phyloP scores from a whole-genome alignment of 495 filamentous ascomycete species.

The Antarctomyces pellizariae region DNA sequence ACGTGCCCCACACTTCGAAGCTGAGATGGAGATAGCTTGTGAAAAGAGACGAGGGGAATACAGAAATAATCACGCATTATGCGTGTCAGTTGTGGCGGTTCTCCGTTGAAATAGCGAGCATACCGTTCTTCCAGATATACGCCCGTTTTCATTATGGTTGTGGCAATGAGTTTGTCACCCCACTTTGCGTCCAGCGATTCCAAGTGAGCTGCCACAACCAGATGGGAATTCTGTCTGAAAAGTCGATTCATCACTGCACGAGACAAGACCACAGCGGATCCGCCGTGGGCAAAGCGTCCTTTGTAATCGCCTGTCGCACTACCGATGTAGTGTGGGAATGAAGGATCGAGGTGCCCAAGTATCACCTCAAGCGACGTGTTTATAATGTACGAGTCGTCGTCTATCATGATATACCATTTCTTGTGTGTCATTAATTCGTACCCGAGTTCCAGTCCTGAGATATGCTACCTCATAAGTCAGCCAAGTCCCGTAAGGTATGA shows the following conservation, averaged over 20 bases:
- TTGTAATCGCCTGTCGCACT: constrained; percentile 24
- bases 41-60: constrained; percentile 18
- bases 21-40: constrained; percentile 14
- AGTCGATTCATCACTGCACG: constrained; percentile 17
- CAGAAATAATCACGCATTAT: constrained; percentile 20
- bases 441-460: constrained; percentile 19
- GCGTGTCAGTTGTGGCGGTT: constrained; percentile 17
- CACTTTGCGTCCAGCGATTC: constrained; percentile 18
- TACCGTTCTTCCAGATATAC: constrained; percentile 22
- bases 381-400: constrained; percentile 24
- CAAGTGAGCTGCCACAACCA: constrained; percentile 13
- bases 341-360: constrained; percentile 17
- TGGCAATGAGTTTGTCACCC: constrained; percentile 21
- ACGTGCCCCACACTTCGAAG: constrained; percentile 15
- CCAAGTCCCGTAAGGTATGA: neutral
- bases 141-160: constrained; percentile 16
- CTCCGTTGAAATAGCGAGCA: constrained; percentile 22
- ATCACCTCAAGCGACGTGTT: constrained; percentile 17
- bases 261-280: constrained; percentile 21
- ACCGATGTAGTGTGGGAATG: constrained; percentile 21
- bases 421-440: constrained; percentile 19
- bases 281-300: constrained; percentile 23
- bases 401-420: constrained; percentile 24
- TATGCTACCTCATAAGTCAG: too few species aligned
- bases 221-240: constrained; percentile 12